phyloP scores from a whole-genome alignment of 768 basidiomycete species.

The Ramaria sp. region DNA sequence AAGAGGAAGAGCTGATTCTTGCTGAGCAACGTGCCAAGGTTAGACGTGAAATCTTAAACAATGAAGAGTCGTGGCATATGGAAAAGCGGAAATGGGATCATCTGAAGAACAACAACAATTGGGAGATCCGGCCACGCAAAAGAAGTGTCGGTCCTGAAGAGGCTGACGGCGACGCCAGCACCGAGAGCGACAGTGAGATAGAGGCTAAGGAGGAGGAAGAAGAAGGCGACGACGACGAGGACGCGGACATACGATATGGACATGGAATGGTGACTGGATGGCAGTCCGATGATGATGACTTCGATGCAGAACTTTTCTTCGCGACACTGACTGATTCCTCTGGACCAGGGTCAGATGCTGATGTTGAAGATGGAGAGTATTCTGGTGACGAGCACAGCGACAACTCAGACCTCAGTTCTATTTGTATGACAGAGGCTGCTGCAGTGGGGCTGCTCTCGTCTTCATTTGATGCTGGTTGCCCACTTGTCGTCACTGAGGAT shows the following conservation, averaged over 20 bases:
- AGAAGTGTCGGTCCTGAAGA: conserved; percentile 65
- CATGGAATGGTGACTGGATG: conserved; percentile 60
- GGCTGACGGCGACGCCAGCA: conserved; percentile 40
- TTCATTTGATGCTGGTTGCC: conserved; percentile 1
- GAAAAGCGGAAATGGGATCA: conserved; percentile 46
- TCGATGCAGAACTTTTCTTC: conserved; percentile 81
- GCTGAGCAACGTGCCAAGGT: conserved; percentile 37
- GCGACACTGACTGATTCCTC: conserved; percentile 59
- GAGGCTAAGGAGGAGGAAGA: conserved; percentile 12
- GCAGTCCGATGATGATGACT: conserved; percentile 65
- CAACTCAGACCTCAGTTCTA: conserved; percentile 17
- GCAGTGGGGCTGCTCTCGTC: conserved; percentile 11
- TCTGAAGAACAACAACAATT: conserved; percentile 32
- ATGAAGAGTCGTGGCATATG: conserved; percentile 10
- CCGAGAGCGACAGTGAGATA: conserved; percentile 11
- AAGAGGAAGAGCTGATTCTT: conserved; percentile 14
- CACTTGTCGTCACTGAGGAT: conserved; percentile 55
- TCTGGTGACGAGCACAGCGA: conserved; percentile 15
- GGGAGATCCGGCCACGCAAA: conserved; percentile 63
- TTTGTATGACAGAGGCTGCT: conserved; percentile 20
- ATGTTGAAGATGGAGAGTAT: conserved; percentile 25
- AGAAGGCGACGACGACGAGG: conserved; percentile 41
- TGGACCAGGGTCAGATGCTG: conserved; percentile 24
- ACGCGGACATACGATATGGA: conserved; percentile 38
- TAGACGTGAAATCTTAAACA: conserved; percentile 25